phyloP scores from a whole-genome alignment of 768 basidiomycete species.

The Naganishia randhawae region DNA sequence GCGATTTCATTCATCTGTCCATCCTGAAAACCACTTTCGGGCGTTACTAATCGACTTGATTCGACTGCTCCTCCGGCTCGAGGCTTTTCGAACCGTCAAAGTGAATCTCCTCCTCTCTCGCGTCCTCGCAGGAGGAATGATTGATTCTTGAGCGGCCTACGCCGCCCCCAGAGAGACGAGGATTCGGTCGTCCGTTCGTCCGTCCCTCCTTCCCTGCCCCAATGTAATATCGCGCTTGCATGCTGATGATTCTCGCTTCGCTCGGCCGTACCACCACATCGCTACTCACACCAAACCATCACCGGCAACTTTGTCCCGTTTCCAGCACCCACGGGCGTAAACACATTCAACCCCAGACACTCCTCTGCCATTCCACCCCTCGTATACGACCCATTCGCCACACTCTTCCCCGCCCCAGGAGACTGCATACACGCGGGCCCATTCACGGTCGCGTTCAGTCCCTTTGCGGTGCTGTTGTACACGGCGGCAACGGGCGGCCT shows the following conservation, averaged over 20 bases:
- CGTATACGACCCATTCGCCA: conserved; percentile 2
- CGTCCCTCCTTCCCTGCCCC: no score
- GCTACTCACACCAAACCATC: conserved; percentile 52
- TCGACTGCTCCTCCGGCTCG: no score
- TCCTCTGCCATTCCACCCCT: conserved; percentile 51
- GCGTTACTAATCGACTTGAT: no score
- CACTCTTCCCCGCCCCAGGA: conserved; percentile 23
- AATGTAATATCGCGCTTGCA: conserved; percentile 39
- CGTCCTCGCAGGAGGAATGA: no score
- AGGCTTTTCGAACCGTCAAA: no score
- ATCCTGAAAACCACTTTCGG: no score
- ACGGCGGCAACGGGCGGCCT: conserved; percentile 30
- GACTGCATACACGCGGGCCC: conserved; percentile 43
- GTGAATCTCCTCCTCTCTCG: no score
- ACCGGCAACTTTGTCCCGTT: conserved; percentile 51
- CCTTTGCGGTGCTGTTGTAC: conserved; percentile 29
- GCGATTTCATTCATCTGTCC: no score
- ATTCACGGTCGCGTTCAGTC: conserved; percentile 36
- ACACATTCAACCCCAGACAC: conserved; percentile 57
- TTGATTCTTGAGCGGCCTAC: no score
- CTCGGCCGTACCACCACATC: not conserved
- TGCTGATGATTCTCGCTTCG: not conserved
- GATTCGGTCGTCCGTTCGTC: no score
- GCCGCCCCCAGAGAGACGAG: conserved; percentile 56
- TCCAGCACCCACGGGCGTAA: conserved; percentile 50